Evolutionary conservation across 192 early-diverging fungal genomes (phyloP), one percentile per base, ranked within the genome.

Genomic region (Backusella macrospora): DNA sequence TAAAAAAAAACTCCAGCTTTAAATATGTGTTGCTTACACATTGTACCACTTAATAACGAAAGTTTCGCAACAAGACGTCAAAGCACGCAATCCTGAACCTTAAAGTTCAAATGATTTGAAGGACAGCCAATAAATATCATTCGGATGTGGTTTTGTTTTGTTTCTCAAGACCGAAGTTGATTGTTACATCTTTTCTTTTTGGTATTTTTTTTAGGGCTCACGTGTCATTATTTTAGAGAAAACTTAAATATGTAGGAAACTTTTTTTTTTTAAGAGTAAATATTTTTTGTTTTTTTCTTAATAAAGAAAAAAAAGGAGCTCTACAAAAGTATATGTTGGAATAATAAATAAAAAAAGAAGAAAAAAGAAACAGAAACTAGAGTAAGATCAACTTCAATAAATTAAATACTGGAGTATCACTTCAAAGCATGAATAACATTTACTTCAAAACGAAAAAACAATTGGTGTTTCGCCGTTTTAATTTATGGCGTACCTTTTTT

Each of bases 61-160:
- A 43, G 65, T 66, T 66, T 66, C 68, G 68, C 23, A 69, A 69
- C 46, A 69, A 48, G 46, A 69, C 68, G 68, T 69, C 68, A 69
- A 69, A 69, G 68, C 68, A 69, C 68, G 68, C 44, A 69, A 69
- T 69, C 44, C n/a, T 49, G 29, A 46, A 44, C 37, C 40, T 66
- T 66, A 38, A 34, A 59, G 52, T 59, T 59, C 52, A 59, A 59
- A 59, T 59, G 52, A 59, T 59, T 59, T 18, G 52, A 59, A 26
- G 29, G 26, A 26, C 26, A 26, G 10, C 52, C 52, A 59, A 59
- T 59, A 59, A 59, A 59, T 59, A 59, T 26, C 52, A 21, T 59
- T 59, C 52, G 52, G 52, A 59, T 59, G 21, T 59, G 52, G 29
- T 34, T 34, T 59, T 59, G n/a, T 59, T 59, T 59, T 10, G 23